phyloP scores from a whole-genome alignment of 2,329 filamentous ascomycete genomes.

The Pestalotiopsis sp. region DNA sequence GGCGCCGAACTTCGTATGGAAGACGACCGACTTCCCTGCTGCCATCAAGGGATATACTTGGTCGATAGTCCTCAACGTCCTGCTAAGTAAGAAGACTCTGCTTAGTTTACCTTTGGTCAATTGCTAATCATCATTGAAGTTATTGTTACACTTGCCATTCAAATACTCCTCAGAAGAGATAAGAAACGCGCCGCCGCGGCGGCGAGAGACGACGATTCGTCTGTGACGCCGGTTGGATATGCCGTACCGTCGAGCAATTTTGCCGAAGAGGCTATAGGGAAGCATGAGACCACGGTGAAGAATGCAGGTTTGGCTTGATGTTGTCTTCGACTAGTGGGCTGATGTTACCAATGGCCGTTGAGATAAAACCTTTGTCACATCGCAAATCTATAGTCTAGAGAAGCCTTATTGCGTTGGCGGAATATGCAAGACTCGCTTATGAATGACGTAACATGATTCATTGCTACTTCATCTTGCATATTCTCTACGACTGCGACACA shows the following conservation, averaged over 20 bases:
- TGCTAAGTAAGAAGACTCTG: background rate
- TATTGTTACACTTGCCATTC: background rate
- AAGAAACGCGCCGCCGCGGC: background rate
- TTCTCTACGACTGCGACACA: too few relatives aligned
- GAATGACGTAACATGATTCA: too few relatives aligned
- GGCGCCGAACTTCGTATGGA: conserved; percentile 11
- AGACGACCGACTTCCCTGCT: conserved; percentile 5
- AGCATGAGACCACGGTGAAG: background rate
- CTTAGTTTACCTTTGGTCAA: background rate
- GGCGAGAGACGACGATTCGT: background rate
- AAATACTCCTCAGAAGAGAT: background rate
- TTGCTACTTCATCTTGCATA: too few relatives aligned
- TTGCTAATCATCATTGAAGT: background rate
- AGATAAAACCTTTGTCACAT: too few relatives aligned
- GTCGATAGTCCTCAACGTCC: conserved; percentile 3
- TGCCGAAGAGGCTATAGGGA: background rate
- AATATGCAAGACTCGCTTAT: too few relatives aligned
- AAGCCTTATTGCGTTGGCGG: too few relatives aligned
- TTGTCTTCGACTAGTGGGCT: too few relatives aligned
- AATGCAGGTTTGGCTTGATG: background rate
- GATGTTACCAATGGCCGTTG: too few relatives aligned
- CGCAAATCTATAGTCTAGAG: too few relatives aligned
- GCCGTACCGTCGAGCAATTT: background rate
- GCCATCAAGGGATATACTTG: background rate
- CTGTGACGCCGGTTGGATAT: background rate